phyloP scores from a whole-genome alignment of 78 protist species.

The Dictyostelium capitatum region DNA sequence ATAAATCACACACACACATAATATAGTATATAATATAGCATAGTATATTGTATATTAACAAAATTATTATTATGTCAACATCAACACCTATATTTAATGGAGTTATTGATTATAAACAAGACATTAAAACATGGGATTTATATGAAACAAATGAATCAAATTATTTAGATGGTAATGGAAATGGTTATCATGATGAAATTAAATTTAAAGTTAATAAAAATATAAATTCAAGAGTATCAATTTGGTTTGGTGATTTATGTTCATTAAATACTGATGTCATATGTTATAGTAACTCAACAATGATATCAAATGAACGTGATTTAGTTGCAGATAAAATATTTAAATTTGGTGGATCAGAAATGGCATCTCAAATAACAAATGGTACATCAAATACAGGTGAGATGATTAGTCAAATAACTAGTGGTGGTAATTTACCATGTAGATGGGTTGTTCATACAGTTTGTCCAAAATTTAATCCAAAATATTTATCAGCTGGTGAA shows the following conservation, averaged over 20 bases:
- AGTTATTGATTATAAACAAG: not conserved
- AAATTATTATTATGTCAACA: not conserved
- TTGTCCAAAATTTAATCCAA: conserved; percentile 46
- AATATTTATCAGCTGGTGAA: conserved; percentile 50
- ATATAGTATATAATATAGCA: too few relatives aligned
- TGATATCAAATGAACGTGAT: not conserved
- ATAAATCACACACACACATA: too few relatives aligned
- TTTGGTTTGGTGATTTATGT: conserved; percentile 63
- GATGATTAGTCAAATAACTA: not conserved
- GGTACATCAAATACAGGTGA: conserved; percentile 39
- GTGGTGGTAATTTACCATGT: conserved; percentile 28
- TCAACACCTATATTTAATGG: not conserved
- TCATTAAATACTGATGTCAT: conserved; percentile 22
- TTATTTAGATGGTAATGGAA: not conserved
- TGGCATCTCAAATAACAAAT: not conserved
- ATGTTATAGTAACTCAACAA: conserved; percentile 20
- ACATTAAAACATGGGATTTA: not conserved
- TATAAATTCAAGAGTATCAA: conserved; percentile 20
- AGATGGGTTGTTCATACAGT: conserved; percentile 32
- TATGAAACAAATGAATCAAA: not conserved
- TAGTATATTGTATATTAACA: too few relatives aligned
- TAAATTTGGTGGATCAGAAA: conserved; percentile 37
- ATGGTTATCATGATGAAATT: not conserved
- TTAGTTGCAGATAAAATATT: not conserved
- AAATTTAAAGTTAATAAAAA: not conserved